phyloP scores from a whole-genome alignment of 805 yeast genomes.

The Myxozyma neotropica region DNA sequence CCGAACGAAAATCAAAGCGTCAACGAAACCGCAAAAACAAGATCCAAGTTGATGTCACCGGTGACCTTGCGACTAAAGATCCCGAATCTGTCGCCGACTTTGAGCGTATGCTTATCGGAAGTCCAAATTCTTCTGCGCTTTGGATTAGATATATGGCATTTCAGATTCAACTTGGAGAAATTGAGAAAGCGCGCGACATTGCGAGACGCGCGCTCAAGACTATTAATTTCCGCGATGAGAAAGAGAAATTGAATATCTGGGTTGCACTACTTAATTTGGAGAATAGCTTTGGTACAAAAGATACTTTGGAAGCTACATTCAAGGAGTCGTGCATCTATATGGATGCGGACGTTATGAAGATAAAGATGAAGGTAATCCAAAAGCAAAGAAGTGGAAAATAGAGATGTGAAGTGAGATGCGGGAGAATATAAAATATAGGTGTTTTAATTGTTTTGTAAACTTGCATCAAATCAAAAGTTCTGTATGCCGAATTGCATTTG shows the following conservation, averaged over 20 bases:
- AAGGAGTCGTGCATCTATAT: conserved; percentile 84
- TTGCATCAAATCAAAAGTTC: too few relatives aligned
- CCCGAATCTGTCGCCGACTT: conserved; percentile 93
- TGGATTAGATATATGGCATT: conserved; percentile 99
- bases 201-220: conserved; percentile 91
- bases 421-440: not conserved
- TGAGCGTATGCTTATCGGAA: conserved; percentile 87
- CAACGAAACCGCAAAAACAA: conserved; percentile 46
- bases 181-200: conserved; percentile 91
- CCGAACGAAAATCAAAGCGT: conserved; percentile 47
- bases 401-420: not conserved
- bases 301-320: conserved; percentile 76
- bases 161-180: conserved; percentile 90
- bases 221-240: conserved; percentile 87
- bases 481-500: too few relatives aligned
- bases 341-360: conserved; percentile 62
- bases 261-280: conserved; percentile 92
- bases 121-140: conserved; percentile 87
- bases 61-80: conserved; percentile 75
- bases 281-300: conserved; percentile 87
- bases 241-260: conserved; percentile 93
- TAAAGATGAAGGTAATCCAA: conserved; percentile 23
- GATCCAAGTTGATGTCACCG: conserved; percentile 76
- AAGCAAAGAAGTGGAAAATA: conserved; percentile 19
- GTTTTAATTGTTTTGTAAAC: not conserved